phyloP scores from a whole-genome alignment of 108 stramenopile genomes.

The Bacterosira constricta region DNA sequence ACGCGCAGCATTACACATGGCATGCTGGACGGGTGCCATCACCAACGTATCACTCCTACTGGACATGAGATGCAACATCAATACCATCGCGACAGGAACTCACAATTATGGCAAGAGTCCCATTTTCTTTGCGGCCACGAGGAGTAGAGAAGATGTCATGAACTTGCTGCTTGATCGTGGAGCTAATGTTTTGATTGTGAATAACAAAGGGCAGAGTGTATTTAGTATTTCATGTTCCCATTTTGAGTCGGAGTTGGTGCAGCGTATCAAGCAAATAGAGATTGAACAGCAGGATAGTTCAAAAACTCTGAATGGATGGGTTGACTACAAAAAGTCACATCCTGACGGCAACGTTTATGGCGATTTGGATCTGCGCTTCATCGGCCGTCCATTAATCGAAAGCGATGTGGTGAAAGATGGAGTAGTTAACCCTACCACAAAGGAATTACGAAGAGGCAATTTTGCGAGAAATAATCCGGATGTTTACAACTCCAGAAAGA shows the following conservation, averaged over 20 bases:
- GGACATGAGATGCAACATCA: constrained; percentile 51
- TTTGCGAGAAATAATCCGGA: constrained; percentile 65
- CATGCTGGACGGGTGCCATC: constrained; percentile 73
- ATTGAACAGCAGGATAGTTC: constrained; percentile 13
- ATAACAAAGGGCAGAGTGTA: constrained; percentile 88
- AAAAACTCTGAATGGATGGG: too few species aligned
- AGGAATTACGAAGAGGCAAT: constrained; percentile 55
- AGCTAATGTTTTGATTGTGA: constrained; percentile 73
- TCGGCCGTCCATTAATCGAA: constrained; percentile 47
- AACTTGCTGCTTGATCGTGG: constrained; percentile 43
- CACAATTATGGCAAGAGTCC: constrained; percentile 84
- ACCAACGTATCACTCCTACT: constrained; percentile 60
- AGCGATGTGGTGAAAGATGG: constrained; percentile 54
- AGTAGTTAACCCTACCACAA: constrained; percentile 66
- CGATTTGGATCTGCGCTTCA: constrained; percentile 76
- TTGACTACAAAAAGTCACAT: constrained; percentile 68
- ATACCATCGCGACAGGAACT: constrained; percentile 54
- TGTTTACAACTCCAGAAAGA: constrained; percentile 18
- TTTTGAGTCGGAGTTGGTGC: constrained; percentile 28
- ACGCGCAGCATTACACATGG: constrained; percentile 74
- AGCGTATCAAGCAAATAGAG: constrained; percentile 30
- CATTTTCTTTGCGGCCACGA: constrained; percentile 81
- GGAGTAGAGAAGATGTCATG: constrained; percentile 66
- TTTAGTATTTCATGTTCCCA: constrained; percentile 61
- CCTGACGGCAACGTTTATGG: constrained; percentile 72